Conservation (phyloP, 768 basidiomycete species). For the Tubosaeta sp. region DNA sequence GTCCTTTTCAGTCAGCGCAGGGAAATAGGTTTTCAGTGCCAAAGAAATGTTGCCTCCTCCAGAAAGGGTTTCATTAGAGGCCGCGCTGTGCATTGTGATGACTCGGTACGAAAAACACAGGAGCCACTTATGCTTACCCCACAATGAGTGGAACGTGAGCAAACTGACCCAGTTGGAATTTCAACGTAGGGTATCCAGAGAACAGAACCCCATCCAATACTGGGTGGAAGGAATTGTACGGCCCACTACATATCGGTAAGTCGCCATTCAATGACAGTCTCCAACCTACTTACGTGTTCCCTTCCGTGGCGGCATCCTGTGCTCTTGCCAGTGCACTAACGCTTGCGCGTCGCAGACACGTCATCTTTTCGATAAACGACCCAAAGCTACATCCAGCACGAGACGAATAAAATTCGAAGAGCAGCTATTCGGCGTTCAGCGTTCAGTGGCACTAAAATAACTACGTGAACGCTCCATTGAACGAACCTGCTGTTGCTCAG, state of each 20-base stretch:
- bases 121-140: conserved; percentile 38
- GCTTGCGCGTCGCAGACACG: conserved; percentile 47
- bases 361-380: conserved; percentile 33
- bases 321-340: conserved; percentile 50
- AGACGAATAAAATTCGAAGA: conserved; percentile 49
- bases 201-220: conserved; percentile 53
- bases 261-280: neutral
- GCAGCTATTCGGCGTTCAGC: conserved; percentile 17
- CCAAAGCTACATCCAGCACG: conserved; percentile 47
- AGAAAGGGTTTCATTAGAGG: conserved; percentile 57
- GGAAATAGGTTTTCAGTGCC: conserved; percentile 41
- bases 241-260: conserved; percentile 31
- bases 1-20: conserved; percentile 38
- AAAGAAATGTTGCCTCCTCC: conserved; percentile 34
- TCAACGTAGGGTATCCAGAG: conserved; percentile 45
- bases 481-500: conserved; percentile 50
- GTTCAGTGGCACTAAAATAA: neutral
- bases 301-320: conserved; percentile 44
- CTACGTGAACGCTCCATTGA: neutral
- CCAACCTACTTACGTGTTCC: conserved; percentile 34
- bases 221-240: conserved; percentile 49
- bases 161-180: conserved; percentile 43
- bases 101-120: neutral
- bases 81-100: conserved; percentile 35
- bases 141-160: conserved; percentile 53